phyloP scores from a whole-genome alignment of 345 rosid genomes.

The Capsella bursapastoris region DNA sequence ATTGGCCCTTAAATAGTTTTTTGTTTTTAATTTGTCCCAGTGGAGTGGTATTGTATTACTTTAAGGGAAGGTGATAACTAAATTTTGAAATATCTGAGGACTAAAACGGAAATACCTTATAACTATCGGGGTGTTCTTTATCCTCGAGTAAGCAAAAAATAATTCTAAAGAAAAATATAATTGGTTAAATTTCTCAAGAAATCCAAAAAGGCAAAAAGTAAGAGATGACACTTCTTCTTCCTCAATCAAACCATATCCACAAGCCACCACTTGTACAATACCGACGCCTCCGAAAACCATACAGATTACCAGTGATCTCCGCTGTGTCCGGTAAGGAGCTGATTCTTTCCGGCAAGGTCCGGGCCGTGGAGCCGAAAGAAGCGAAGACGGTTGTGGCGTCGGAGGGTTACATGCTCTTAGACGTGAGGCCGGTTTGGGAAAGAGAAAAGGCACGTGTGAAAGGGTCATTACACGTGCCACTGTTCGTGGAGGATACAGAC shows the following conservation, averaged over 20 bases:
- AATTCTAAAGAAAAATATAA: background rate
- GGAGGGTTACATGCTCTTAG: constrained; percentile 65
- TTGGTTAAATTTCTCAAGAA: constrained; percentile 10
- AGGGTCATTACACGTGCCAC: constrained; percentile 79
- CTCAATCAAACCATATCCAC: constrained; percentile 37
- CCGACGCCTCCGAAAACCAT: constrained; percentile 18
- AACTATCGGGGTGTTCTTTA: constrained; percentile 11
- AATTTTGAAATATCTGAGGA: constrained; percentile 7
- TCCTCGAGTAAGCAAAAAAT: constrained; percentile 8
- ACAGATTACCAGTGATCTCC: constrained; percentile 28
- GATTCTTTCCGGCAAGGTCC: constrained; percentile 65
- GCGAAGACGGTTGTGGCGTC: constrained; percentile 57
- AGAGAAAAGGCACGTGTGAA: constrained; percentile 74
- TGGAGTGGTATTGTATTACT: background rate
- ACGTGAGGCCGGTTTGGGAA: constrained; percentile 88
- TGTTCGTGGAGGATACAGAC: constrained; percentile 74
- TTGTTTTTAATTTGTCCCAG: background rate
- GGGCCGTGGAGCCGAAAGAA: constrained; percentile 62
- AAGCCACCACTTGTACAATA: constrained; percentile 22
- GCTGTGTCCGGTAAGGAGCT: constrained; percentile 48
- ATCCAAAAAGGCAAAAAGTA: constrained; percentile 15
- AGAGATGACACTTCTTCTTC: constrained; percentile 44
- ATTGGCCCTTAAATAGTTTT: background rate
- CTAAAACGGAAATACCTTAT: background rate
- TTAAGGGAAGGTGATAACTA: background rate